Evolutionary conservation across 2,329 filamentous ascomycete genomes (phyloP).

Genomic region (Venturia pyrina): DNA sequence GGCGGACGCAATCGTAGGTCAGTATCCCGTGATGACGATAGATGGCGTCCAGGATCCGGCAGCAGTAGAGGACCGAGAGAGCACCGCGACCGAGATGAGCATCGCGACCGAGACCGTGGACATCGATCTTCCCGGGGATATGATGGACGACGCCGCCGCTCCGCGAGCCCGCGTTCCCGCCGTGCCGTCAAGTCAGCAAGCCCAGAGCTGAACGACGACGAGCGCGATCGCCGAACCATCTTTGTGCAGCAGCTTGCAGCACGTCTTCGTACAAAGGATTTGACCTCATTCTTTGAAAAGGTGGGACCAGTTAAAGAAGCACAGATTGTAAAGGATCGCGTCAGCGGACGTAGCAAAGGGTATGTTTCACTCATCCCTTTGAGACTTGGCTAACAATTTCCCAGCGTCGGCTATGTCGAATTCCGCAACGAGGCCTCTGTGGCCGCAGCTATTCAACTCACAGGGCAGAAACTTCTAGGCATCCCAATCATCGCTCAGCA

Average conservation of each 20-base stretch:
- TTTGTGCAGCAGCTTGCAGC: slow-evolving; percentile 98
- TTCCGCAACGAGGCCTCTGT: slow-evolving; percentile 96
- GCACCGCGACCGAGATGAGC: slow-evolving; percentile 45
- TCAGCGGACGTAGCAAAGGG: slow-evolving; percentile 96
- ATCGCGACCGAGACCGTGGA: slow-evolving; percentile 36
- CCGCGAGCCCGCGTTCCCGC: slow-evolving; percentile 25
- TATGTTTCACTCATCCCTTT: slow-evolving; percentile 37
- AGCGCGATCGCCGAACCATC: slow-evolving; percentile 90
- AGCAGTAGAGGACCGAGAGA: neutral
- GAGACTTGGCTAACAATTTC: slow-evolving; percentile 26
- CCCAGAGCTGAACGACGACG: slow-evolving; percentile 80
- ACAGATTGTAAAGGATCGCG: slow-evolving; percentile 95
- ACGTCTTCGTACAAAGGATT: slow-evolving; percentile 80
- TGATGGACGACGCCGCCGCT: slow-evolving; percentile 36
- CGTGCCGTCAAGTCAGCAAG: slow-evolving; percentile 39
- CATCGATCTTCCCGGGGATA: slow-evolving; percentile 16
- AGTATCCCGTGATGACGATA: slow-evolving; percentile 6
- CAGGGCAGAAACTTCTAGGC: slow-evolving; percentile 95
- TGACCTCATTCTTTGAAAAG: slow-evolving; percentile 92
- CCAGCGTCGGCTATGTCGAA: slow-evolving; percentile 96
- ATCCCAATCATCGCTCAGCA: slow-evolving; percentile 98
- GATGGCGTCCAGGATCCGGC: slow-evolving; percentile 4
- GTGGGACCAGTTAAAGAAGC: slow-evolving; percentile 92
- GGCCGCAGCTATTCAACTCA: slow-evolving; percentile 87
- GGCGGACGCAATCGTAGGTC: slow-evolving; percentile 3